These are phyloP conservation scores for Starmera caribaea DNA, from an alignment of 805 yeast genomes.

Conservation along the genomic window DNA sequence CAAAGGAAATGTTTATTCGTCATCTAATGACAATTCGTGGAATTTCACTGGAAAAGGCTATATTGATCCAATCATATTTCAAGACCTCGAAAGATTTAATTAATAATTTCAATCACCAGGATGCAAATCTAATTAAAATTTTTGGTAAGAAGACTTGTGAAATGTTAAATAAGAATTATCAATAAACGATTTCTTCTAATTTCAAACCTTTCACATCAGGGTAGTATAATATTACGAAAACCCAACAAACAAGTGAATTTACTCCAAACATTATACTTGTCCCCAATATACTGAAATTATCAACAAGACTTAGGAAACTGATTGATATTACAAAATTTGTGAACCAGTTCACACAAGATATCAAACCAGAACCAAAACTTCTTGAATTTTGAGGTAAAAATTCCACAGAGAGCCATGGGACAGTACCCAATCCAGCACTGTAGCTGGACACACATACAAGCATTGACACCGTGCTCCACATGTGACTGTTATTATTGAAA, in stretches of 20 bases:
- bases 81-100: slow-evolving; percentile 62
- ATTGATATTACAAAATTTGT: slow-evolving; percentile 27
- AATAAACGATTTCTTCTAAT: slow-evolving; percentile 28
- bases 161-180: slow-evolving; percentile 9
- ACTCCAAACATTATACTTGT: slow-evolving; percentile 26
- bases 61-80: slow-evolving; percentile 58
- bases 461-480: slow-evolving; percentile 13
- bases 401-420: slow-evolving; percentile 38
- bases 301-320: slow-evolving; percentile 25
- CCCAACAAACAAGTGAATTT: slow-evolving; percentile 26
- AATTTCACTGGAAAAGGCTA: slow-evolving; percentile 76
- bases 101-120: slow-evolving; percentile 28
- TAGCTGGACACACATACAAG: slow-evolving; percentile 30
- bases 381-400: slow-evolving; percentile 32
- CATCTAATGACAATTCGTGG: slow-evolving; percentile 79
- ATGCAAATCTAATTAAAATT: slow-evolving; percentile 13
- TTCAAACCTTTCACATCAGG: slow-evolving; percentile 38
- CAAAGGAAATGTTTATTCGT: slow-evolving; percentile 63
- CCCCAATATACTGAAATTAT: slow-evolving; percentile 19
- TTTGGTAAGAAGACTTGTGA: slow-evolving; percentile 23
- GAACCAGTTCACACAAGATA: slow-evolving; percentile 33
- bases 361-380: slow-evolving; percentile 32
- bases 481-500: neutral
- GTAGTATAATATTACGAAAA: slow-evolving; percentile 28
- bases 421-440: slow-evolving; percentile 33